These are phyloP conservation scores for Agaricus bisporus DNA, from an alignment of 768 basidiomycete genomes.

Conservation along the genomic window DNA sequence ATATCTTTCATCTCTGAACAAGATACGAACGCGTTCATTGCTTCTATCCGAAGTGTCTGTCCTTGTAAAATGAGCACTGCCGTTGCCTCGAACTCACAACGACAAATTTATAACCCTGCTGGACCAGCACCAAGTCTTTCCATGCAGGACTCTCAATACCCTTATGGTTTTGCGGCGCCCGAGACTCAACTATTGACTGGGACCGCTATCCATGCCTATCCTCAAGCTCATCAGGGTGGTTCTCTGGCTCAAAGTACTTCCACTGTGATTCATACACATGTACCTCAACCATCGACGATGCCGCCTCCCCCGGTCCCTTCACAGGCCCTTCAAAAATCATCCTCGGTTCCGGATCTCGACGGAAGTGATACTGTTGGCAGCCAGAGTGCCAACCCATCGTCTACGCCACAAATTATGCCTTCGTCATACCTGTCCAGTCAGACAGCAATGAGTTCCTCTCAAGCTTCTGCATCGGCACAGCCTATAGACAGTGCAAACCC, in stretches of 20 bases:
- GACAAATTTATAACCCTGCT: neutral
- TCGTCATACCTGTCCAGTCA: conserved; percentile 4
- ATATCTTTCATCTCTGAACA: conserved; percentile 52
- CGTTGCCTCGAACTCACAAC: conserved; percentile 3
- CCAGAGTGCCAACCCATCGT: neutral
- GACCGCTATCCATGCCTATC: neutral
- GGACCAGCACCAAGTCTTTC: neutral
- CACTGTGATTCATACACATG: neutral
- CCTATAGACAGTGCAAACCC: neutral
- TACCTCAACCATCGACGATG: neutral
- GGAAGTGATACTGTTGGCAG: neutral
- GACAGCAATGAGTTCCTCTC: conserved; percentile 1
- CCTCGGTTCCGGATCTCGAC: neutral
- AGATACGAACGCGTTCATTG: conserved; percentile 52
- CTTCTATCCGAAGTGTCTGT: conserved; percentile 59
- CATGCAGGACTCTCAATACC: neutral
- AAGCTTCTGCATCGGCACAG: neutral
- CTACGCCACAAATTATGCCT: neutral
- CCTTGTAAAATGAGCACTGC: conserved; percentile 62
- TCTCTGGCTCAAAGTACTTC: no score
- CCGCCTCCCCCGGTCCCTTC: conserved; percentile 1
- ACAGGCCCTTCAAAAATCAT: neutral
- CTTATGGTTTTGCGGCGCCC: no score
- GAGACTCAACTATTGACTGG: neutral
- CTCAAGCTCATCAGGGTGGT: no score